Conservation (phyloP, 495 filamentous ascomycete species). For the Talaromyces proteolyticus region DNA sequence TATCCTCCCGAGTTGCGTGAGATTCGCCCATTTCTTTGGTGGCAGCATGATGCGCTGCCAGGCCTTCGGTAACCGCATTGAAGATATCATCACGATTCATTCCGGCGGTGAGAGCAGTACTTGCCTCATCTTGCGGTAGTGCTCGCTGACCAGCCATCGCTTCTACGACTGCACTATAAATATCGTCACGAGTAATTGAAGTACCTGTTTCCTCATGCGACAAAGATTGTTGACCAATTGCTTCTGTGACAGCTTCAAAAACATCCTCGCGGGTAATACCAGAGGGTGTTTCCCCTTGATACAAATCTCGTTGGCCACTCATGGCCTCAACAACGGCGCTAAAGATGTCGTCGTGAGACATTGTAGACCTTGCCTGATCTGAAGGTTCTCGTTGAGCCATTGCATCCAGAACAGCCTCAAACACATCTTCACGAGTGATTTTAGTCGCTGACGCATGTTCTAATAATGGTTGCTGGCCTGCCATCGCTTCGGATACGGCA, state of each 20-base stretch:
- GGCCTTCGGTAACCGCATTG: constrained; percentile 34
- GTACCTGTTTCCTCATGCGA: constrained; percentile 14
- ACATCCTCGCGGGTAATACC: constrained; percentile 44
- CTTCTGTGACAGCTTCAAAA: constrained; percentile 35
- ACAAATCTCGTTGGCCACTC: constrained; percentile 35
- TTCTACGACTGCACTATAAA: constrained; percentile 34
- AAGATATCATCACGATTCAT: constrained; percentile 39
- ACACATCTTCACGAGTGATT: constrained; percentile 41
- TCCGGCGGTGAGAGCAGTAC: background rate
- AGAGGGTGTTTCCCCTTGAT: constrained; percentile 39
- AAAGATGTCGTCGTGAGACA: constrained; percentile 32
- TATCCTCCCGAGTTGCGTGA: constrained; percentile 16
- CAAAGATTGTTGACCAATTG: background rate
- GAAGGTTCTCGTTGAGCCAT: background rate
- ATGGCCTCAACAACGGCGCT: constrained; percentile 42
- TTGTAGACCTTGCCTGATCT: constrained; percentile 5
- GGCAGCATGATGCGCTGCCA: constrained; percentile 34
- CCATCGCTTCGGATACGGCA: constrained; percentile 6
- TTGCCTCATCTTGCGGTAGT: background rate
- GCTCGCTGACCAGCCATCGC: constrained; percentile 27
- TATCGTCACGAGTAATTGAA: constrained; percentile 43
- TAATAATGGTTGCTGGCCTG: background rate
- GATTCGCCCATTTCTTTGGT: constrained; percentile 28
- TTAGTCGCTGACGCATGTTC: constrained; percentile 17
- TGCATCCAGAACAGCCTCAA: constrained; percentile 35